Base-by-base conservation (phyloP, 306 rosid species). In the Ceratonia siliqua region DNA sequence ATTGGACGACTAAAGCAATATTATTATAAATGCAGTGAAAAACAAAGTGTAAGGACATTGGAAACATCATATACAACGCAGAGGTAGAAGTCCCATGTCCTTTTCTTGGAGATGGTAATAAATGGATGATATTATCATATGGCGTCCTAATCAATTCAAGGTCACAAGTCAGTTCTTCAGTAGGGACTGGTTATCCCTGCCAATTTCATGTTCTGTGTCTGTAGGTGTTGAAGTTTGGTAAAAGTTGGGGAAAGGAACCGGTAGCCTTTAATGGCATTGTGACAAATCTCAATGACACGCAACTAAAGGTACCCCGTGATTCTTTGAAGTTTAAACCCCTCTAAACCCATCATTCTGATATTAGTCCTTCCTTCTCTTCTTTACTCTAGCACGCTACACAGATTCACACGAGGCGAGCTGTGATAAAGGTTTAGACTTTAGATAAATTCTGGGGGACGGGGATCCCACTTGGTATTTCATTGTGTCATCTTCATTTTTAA, bases 181-280 rank as follows among this genome's bases (percentile, higher is more conserved):
- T 9, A 0, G 2, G 14, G 8, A 18, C 4, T 35, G 45, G 35
- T 62, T 35, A 17, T 35, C 68, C 62, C 59, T 36, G 32, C 70
- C 52, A 77, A 27, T 59, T 75, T 35, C 56, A 70, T 59, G 76
- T 83, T 61, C 36, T 77, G 77, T 54, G 45, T 18, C 68, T 57
- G 84, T 18, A n/a, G 46, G 28, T 4, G 39, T 36, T 63, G 78
- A 63, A 89, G 89, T 85, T 85, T 80, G 96, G 96, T 78, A 62
- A 77, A 25, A 68, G 91, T 86, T 85, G 73, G 88, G 87, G 82
- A 80, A 45, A 64, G 61, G 14, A 73, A 73, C 68, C 32, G 84
- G 45, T 74, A 43, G 64, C 59, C 71, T 74, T 53, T 72, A 73
- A 75, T 78, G 76, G 41, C 52, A 68, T 28, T 65, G 72, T 74